Evolutionary conservation across 2,329 filamentous ascomycete species (phyloP).

Genomic region (Paecilomyces sp.): DNA sequence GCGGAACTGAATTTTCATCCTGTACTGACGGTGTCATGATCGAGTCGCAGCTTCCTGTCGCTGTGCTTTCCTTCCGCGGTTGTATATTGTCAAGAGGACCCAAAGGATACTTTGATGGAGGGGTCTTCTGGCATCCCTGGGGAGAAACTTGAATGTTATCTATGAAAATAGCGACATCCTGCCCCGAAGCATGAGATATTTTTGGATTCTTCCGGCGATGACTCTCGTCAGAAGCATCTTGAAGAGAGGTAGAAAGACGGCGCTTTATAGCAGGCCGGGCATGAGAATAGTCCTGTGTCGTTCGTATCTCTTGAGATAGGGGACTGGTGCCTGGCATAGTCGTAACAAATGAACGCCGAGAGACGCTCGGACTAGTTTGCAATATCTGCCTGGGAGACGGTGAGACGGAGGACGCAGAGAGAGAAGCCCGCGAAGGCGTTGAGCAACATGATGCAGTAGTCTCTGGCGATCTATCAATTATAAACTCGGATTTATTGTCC

Average conservation of each 20-base stretch:
- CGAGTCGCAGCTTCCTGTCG: neutral
- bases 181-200: neutral
- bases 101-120: neutral
- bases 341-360: neutral
- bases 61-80: neutral
- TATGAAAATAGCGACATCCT: neutral
- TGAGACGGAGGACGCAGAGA: neutral
- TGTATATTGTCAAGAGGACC: neutral
- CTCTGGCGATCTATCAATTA: slow-evolving; percentile 17
- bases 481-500: slow-evolving; percentile 28
- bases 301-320: neutral
- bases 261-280: neutral
- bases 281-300: neutral
- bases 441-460: slow-evolving; percentile 13
- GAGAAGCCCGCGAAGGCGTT: slow-evolving; percentile 4
- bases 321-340: neutral
- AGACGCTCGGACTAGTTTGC: neutral
- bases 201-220: neutral
- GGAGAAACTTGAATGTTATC: neutral
- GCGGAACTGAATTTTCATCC: neutral
- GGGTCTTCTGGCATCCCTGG: neutral
- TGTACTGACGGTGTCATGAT: neutral
- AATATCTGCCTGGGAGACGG: neutral
- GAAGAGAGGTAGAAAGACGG: neutral
- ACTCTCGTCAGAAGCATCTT: neutral